Evolutionary conservation across 2,329 filamentous ascomycete genomes (phyloP).

Genomic region (Trichophyton benhamiae): DNA sequence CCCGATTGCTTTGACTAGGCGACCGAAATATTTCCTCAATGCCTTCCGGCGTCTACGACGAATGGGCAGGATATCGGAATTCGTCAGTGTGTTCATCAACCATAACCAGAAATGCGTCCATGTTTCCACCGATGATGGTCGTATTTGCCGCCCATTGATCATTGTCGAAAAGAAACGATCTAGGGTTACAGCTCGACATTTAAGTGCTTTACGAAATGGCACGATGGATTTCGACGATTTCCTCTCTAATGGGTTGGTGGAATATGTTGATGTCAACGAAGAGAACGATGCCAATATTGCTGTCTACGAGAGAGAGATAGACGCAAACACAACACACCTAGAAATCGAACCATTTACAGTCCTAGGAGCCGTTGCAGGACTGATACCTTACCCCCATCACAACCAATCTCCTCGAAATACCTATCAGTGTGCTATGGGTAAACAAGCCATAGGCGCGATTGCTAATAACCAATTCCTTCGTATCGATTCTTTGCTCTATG

Average conservation of each 20-base stretch:
- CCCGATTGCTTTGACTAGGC: conserved; percentile 72
- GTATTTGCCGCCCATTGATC: conserved; percentile 91
- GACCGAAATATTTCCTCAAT: conserved; percentile 74
- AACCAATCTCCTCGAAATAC: conserved; percentile 98
- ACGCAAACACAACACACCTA: conserved; percentile 73
- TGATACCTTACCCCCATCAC: conserved; percentile 97
- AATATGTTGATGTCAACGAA: conserved; percentile 96
- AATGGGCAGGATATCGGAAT: conserved; percentile 85
- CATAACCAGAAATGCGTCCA: conserved; percentile 84
- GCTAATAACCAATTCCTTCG: conserved; percentile 96
- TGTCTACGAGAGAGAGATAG: conserved; percentile 75
- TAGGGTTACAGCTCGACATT: conserved; percentile 64
- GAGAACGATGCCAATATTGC: conserved; percentile 94
- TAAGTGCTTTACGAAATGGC: conserved; percentile 70
- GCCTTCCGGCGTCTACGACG: conserved; percentile 77
- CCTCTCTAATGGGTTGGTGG: conserved; percentile 73
- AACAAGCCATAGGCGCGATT: conserved; percentile 97
- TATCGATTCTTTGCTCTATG: conserved; percentile 90
- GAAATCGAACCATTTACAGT: conserved; percentile 98
- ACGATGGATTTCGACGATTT: conserved; percentile 90
- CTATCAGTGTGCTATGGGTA: conserved; percentile 99
- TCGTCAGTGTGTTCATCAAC: conserved; percentile 94
- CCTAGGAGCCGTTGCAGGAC: conserved; percentile 82
- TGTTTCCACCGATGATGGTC: conserved; percentile 91
- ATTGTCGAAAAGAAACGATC: conserved; percentile 81